A percentile compares a stretch with the other conserved stretches of the same genome.
Evolutionary conservation across 176 grass and related monocot genomes (phyloP).

Genomic region (Melocanna baccifera): DNA sequence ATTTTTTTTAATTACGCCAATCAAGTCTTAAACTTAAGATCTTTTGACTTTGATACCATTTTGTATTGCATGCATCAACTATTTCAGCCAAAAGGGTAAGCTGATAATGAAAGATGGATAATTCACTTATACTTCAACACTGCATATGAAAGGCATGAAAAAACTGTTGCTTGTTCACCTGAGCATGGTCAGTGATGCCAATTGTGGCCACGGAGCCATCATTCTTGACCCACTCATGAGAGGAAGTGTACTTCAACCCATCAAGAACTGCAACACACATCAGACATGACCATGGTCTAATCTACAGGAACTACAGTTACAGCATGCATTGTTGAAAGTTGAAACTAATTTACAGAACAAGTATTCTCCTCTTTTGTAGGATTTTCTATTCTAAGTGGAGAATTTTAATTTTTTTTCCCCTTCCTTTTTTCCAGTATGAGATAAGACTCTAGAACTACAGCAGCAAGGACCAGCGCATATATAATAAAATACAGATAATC

Average conservation of each 20-base stretch:
- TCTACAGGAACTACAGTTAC: background rate
- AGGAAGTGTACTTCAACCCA: conserved; percentile 49
- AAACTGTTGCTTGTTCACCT: conserved; percentile 40
- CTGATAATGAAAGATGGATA: no score
- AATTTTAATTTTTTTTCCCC: no score
- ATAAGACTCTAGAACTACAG: background rate
- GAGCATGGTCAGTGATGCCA: conserved; percentile 90
- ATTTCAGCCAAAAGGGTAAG: no score
- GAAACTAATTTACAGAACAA: background rate
- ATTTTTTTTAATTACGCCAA: no score
- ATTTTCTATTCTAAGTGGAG: background rate
- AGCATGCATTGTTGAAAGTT: background rate
- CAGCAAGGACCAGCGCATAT: background rate
- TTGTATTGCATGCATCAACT: no score
- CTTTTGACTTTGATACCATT: no score
- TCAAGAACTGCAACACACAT: conserved; percentile 46
- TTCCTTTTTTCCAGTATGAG: background rate
- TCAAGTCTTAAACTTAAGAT: no score
- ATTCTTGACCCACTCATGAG: conserved; percentile 69
- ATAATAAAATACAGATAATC: background rate
- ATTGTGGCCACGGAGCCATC: conserved; percentile 66
- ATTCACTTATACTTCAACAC: no score
- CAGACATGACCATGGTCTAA: background rate
- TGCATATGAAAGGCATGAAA: conserved; percentile 8
- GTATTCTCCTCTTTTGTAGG: background rate